Conservation (phyloP, 2,329 filamentous ascomycete species). For the Bipolaris cookei region DNA sequence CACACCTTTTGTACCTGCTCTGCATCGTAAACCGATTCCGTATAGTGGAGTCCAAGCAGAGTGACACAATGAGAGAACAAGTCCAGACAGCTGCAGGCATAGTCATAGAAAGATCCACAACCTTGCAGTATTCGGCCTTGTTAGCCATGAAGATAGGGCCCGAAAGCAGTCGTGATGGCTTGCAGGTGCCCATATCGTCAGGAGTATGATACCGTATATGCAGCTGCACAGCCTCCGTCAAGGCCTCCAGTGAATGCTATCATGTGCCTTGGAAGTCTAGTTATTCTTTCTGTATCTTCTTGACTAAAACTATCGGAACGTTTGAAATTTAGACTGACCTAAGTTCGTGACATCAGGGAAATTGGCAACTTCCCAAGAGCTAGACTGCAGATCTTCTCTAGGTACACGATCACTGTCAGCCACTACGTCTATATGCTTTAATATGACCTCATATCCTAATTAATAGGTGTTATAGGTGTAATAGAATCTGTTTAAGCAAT, state of each 20-base stretch:
- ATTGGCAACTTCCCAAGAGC: no score
- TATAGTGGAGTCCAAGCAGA: constrained; percentile 2
- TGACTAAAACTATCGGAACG: no score
- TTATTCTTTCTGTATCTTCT: no score
- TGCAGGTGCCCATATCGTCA: constrained; percentile 7
- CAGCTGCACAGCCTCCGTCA: not conserved
- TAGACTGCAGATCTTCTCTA: no score
- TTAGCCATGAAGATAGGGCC: not conserved
- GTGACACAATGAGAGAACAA: not conserved
- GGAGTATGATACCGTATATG: not conserved
- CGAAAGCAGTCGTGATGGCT: constrained; percentile 4
- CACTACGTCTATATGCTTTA: no score
- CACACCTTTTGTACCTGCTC: constrained; percentile 7
- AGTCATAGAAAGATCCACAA: not conserved
- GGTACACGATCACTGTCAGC: no score
- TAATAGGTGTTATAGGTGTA: no score
- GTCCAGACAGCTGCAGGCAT: not conserved
- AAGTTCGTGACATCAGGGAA: no score
- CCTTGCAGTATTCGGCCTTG: not conserved
- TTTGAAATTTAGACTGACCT: no score
- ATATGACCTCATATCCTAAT: no score
- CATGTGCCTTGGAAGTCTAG: not conserved
- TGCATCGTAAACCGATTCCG: not conserved
- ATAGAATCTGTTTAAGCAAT: no score
- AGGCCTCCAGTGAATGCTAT: not conserved